phyloP scores from a whole-genome alignment of 164 flowering plant species.

The Vitis cinerea region DNA sequence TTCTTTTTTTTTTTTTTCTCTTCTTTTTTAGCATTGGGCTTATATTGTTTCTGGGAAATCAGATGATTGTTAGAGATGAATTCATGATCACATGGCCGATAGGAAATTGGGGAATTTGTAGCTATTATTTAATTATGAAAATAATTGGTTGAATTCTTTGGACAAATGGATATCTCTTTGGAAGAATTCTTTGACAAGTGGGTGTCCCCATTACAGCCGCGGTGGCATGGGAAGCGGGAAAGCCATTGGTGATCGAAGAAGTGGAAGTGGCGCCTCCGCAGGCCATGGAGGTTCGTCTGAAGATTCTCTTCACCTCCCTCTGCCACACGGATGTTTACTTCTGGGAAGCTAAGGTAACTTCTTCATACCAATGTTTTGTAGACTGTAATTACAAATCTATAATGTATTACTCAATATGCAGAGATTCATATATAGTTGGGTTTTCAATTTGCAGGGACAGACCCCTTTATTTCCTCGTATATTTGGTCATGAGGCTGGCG shows the following conservation, averaged over 20 bases:
- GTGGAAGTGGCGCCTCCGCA: conserved; percentile 58
- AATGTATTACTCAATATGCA: too few relatives aligned
- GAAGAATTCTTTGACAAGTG: background rate
- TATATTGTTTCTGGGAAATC: too few relatives aligned
- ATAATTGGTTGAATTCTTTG: background rate
- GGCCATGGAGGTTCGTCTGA: conserved; percentile 39
- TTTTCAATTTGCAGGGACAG: conserved; percentile 30
- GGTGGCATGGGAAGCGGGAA: conserved; percentile 57
- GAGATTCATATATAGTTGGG: too few relatives aligned
- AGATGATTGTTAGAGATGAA: too few relatives aligned
- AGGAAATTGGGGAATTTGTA: too few relatives aligned
- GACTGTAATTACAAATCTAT: background rate
- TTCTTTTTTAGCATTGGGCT: too few relatives aligned
- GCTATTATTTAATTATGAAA: background rate
- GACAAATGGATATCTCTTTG: background rate
- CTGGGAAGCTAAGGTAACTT: conserved; percentile 50
- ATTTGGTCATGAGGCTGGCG: conserved; percentile 45
- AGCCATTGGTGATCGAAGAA: conserved; percentile 52
- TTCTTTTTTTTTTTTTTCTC: background rate
- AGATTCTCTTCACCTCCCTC: conserved; percentile 48
- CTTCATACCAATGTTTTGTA: background rate
- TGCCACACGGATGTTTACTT: conserved; percentile 57
- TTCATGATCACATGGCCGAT: too few relatives aligned
- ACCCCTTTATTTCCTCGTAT: conserved; percentile 41
- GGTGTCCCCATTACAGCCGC: conserved; percentile 31